Percentiles rank a stretch among this genome's conserved stretches.
Conservation (phyloP, 2,329 filamentous ascomycete genomes). For the Alternaria sp. region DNA sequence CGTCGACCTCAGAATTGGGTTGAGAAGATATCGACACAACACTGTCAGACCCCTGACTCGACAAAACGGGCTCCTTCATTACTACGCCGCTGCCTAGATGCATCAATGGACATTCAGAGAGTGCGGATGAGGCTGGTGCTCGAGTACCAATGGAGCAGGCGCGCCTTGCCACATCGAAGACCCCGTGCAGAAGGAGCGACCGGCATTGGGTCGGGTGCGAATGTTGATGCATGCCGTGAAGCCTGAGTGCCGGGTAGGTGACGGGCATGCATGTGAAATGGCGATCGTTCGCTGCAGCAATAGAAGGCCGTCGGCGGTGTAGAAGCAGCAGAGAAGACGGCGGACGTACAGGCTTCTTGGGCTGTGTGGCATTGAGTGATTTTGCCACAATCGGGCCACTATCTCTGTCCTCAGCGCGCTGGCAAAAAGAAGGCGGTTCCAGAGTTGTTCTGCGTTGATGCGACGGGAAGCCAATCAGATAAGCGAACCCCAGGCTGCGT, state of each 20-base stretch:
- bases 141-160: slow-evolving; percentile 1
- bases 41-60: slow-evolving; percentile 17
- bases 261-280: slow-evolving; percentile 3
- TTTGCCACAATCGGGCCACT: slow-evolving; percentile 13
- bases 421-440: slow-evolving; percentile 1
- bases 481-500: slow-evolving; percentile 16
- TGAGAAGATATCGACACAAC: slow-evolving; percentile 2
- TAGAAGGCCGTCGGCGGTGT: slow-evolving; percentile 31
- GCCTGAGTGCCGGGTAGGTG: slow-evolving; percentile 3
- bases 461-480: slow-evolving; percentile 23
- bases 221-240: slow-evolving; percentile 6
- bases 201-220: slow-evolving; percentile 11
- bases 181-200: slow-evolving; percentile 12
- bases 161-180: slow-evolving; percentile 11
- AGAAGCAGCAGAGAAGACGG: not conserved
- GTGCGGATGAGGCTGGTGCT: slow-evolving; percentile 6
- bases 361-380: slow-evolving; percentile 13
- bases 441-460: slow-evolving; percentile 15
- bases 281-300: slow-evolving; percentile 5
- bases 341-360: slow-evolving; percentile 9
- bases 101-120: not conserved
- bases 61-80: slow-evolving; percentile 14
- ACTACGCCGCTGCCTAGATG: not conserved
- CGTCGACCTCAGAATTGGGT: slow-evolving; percentile 29
- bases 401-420: not conserved